Evolutionary conservation across 345 rosid species (phyloP), one percentile per base, ranked within the genome.

Genomic region (Aurinia saxatilis): DNA sequence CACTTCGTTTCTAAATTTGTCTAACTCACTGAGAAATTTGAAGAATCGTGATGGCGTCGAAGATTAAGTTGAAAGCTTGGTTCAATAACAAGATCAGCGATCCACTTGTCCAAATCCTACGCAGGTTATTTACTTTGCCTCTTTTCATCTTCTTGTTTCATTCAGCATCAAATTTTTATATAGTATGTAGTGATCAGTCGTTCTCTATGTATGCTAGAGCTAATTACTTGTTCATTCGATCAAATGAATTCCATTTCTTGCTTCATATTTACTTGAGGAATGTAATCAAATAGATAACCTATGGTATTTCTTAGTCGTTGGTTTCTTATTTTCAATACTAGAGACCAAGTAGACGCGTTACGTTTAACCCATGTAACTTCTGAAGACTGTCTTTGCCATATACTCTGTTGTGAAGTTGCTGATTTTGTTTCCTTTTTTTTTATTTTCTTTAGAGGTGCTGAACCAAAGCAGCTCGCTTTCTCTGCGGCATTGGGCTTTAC

Each of bases 401-500:
- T 60, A 13, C 3, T 60, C 15, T 46, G 25, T 48, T 49, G 8
- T 39, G 6, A 12, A 27, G 39, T 6, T 53, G 40, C 37, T 72
- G 33, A 13, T 62, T 37, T 51, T 12, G 25, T 36, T 27, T 0
- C 11, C 27, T 11, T 37, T 37, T 51, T 12, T 35, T 36, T 27
- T 0, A 8, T 18, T 11, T 37, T 49, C 21, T 51, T 17, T 81
- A 90, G 93, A 71, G 90, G 97, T 63, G 77, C 89, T 44, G 97
- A 89, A 70, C 97, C 99, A 13, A 87, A 78, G 81, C 95, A 83
- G 73, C 60, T 92, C 70, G 96, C 96, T 1, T 83, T 89, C 63
- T 89, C 99, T 50, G 76, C 90, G 10, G 96, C 99, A 68, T 71
- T 90, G 52, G 99, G 99, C n/a, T 45, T 85, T 57, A 84, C 96